A percentile compares a stretch with the other conserved stretches of the same genome.
Evolutionary conservation across 768 basidiomycete genomes (phyloP).

Genomic region (Tubosaeta brunneosetosa): DNA sequence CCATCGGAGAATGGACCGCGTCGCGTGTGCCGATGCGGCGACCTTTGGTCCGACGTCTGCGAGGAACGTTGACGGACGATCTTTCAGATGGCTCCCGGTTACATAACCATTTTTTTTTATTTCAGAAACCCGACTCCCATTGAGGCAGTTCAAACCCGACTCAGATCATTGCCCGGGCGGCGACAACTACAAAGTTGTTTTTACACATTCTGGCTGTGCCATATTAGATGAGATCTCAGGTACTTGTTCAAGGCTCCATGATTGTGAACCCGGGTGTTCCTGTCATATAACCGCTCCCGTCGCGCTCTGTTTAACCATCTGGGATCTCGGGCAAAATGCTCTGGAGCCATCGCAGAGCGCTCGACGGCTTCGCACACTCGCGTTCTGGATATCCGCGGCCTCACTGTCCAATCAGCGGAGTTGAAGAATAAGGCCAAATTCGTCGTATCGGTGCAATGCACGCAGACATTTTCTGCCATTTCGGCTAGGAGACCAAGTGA

Average conservation of each 20-base stretch:
- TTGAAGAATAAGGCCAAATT: background rate
- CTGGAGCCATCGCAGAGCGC: constrained; percentile 2
- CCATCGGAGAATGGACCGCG: background rate
- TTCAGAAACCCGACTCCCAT: constrained; percentile 10
- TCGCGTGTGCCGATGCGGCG: constrained; percentile 25
- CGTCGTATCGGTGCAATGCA: background rate
- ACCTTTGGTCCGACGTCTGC: constrained; percentile 8
- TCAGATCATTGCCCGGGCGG: constrained; percentile 15
- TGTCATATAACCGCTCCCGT: constrained; percentile 18
- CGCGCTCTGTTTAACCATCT: constrained; percentile 7
- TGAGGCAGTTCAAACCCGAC: background rate
- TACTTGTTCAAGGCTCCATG: constrained; percentile 1
- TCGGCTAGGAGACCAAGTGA: background rate
- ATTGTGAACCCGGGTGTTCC: background rate
- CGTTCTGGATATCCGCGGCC: constrained; percentile 7
- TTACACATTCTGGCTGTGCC: background rate
- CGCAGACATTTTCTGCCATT: background rate
- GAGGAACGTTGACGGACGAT: constrained; percentile 8
- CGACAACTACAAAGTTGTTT: background rate
- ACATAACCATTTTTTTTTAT: constrained; percentile 11
- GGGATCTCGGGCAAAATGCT: background rate
- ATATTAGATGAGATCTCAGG: constrained; percentile 18
- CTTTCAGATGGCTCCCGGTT: constrained; percentile 4
- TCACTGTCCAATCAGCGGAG: background rate
- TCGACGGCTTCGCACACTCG: background rate